These are phyloP conservation scores for Syncephalastrum sp. DNA, from an alignment of 371 early-diverging fungal genomes.

Conservation along the genomic window DNA sequence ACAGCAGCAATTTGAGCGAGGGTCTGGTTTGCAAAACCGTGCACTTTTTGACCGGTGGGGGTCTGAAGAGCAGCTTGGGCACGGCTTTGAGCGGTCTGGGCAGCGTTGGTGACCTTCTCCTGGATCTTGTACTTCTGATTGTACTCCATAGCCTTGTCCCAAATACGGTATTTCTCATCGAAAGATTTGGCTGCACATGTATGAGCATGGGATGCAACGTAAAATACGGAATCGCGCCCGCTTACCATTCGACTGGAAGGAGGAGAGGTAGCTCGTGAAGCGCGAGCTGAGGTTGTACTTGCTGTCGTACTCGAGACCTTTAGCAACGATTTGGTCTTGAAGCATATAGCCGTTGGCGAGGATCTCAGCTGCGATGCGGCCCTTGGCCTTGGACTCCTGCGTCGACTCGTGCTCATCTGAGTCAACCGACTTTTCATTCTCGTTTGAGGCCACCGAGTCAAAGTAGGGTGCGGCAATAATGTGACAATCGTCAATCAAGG, in stretches of 20 bases:
- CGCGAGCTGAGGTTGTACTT: conserved; percentile 49
- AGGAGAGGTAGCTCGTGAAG: conserved; percentile 25
- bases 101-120: conserved; percentile 53
- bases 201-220: not conserved
- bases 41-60: conserved; percentile 60
- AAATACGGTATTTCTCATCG: conserved; percentile 60
- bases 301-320: conserved; percentile 57
- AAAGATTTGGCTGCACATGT: conserved; percentile 40
- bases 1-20: conserved; percentile 59
- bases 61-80: conserved; percentile 55
- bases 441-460: conserved; percentile 27
- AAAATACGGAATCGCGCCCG: not conserved
- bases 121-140: conserved; percentile 60
- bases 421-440: conserved; percentile 23
- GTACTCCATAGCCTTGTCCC: conserved; percentile 52
- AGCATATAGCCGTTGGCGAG: conserved; percentile 63
- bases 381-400: conserved; percentile 62
- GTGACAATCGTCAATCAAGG: conserved; percentile 63
- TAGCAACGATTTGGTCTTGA: conserved; percentile 58
- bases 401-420: conserved; percentile 17
- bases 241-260: conserved; percentile 36
- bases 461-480: conserved; percentile 59
- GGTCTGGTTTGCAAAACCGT: conserved; percentile 49
- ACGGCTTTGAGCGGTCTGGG: conserved; percentile 44
- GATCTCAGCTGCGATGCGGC: conserved; percentile 61